Evolutionary conservation across 2,329 filamentous ascomycete genomes (phyloP), one percentile per base, ranked within the genome.

Genomic region (Polytolypa hystricis): DNA sequence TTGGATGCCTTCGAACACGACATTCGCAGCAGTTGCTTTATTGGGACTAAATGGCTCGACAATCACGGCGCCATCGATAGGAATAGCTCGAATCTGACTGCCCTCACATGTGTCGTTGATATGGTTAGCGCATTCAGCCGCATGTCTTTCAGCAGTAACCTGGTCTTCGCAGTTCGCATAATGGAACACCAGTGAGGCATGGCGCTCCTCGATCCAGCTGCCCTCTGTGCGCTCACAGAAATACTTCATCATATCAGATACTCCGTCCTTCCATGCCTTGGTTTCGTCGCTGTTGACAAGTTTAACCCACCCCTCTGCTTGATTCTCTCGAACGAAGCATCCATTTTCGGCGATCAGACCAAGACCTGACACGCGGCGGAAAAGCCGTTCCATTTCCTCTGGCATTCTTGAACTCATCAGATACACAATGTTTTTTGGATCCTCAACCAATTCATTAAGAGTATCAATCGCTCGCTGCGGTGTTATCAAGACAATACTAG

Each of bases 341-440:
- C 89, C 89, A 46, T 94, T 95, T 62, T 96, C 89, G 0, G 89
- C 89, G 45, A 96, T 93, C 4, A 96, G 69, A 2, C 91, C 91
- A 3, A 95, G 66, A 42, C 81, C 81, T 4, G 84, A 81, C 1
- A 95, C 81, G 16, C 81, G 75, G 35, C 79, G 79, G 69, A 96
- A 95, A 1, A 93, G 69, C 4, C 80, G 76, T 47, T 94, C 85
- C 21, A 95, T 77, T 51, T 95, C 86, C 49, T 93, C 84, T 0
- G 86, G 84, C 47, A 79, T 82, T 21, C 85, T 79, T 6, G 84
- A 81, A 37, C 85, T 94, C 85, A 94, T 96, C 46, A 96, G 79
- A 50, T 94, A 96, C 17, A 96, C 81, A 1, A 78, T 77, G 52
- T 96, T 96, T 42, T 73, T 76, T 15, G 79, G 74, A 50, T 94